Conservation (phyloP, 495 filamentous ascomycete species). For the Penicillium tannophilum region DNA sequence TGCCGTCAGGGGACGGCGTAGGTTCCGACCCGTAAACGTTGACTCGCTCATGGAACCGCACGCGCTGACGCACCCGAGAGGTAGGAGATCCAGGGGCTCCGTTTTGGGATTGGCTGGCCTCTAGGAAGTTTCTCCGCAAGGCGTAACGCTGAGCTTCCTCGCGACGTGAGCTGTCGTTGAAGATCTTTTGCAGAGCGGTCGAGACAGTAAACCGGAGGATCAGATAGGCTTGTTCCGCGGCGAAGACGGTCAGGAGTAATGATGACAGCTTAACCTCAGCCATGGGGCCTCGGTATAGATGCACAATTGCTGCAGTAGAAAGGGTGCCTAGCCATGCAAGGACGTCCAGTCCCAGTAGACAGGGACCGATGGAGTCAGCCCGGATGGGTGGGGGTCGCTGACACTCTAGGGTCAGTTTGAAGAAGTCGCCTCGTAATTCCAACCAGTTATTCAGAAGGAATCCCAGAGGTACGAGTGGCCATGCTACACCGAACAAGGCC, state of each 20-base stretch:
- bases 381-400: constrained; percentile 86
- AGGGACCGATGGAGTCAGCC: constrained; percentile 91
- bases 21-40: constrained; percentile 35
- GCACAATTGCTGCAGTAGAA: constrained; percentile 81
- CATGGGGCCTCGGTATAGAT: constrained; percentile 71
- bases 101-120: constrained; percentile 23
- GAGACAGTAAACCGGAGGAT: constrained; percentile 66
- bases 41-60: constrained; percentile 45
- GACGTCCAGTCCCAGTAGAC: constrained; percentile 82
- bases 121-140: constrained; percentile 68
- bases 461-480: constrained; percentile 83
- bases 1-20: constrained; percentile 14
- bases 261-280: constrained; percentile 68
- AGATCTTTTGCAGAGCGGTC: constrained; percentile 69
- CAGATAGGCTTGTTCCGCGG: constrained; percentile 84
- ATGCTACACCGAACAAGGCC: constrained; percentile 85
- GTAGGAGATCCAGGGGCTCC: constrained; percentile 10
- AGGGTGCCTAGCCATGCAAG: constrained; percentile 87
- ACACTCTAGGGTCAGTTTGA: constrained; percentile 88
- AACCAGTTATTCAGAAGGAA: constrained; percentile 96
- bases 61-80: constrained; percentile 28
- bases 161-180: constrained; percentile 73
- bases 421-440: constrained; percentile 85
- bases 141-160: constrained; percentile 71
- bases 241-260: constrained; percentile 75